These are phyloP conservation scores for Trichoderma endophyticum DNA, from an alignment of 2,329 filamentous ascomycete genomes.

Conservation along the genomic window DNA sequence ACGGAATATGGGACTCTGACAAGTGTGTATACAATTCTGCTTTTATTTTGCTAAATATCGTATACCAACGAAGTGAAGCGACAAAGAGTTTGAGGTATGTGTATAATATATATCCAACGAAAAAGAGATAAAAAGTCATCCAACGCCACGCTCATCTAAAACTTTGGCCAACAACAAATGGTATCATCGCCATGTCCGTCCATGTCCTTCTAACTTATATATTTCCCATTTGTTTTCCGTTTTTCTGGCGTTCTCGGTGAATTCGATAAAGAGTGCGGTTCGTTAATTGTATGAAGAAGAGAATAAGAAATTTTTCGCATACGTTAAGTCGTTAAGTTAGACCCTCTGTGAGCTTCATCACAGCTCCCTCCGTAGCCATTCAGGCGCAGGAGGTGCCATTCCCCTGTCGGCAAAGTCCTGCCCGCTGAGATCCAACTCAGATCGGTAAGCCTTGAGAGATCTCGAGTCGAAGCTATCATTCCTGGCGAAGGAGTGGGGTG, in stretches of 20 bases:
- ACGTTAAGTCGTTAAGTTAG: conserved; percentile 7
- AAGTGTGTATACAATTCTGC: background rate
- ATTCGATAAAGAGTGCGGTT: background rate
- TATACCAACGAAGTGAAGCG: background rate
- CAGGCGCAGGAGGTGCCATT: conserved; percentile 59
- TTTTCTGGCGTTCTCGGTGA: conserved; percentile 1
- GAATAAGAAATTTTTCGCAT: background rate
- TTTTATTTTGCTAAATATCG: conserved; percentile 1
- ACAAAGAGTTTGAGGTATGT: background rate
- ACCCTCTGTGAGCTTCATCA: background rate
- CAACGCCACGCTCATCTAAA: conserved; percentile 19
- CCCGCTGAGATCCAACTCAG: conserved; percentile 22
- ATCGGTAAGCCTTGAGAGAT: conserved; percentile 20
- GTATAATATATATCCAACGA: background rate
- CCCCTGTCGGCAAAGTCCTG: conserved; percentile 36
- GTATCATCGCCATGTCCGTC: conserved; percentile 19
- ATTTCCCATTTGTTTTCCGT: conserved; percentile 10
- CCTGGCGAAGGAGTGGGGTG: conserved; percentile 47
- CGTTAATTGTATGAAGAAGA: background rate
- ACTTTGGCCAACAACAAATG: conserved; percentile 13
- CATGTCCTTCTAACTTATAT: conserved; percentile 9
- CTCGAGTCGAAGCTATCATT: conserved; percentile 47
- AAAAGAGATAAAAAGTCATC: background rate
- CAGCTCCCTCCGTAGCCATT: conserved; percentile 51
- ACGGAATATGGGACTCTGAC: no score